Conservation (phyloP, 495 filamentous ascomycete species). For the Hapsidospora chrysogenum region DNA sequence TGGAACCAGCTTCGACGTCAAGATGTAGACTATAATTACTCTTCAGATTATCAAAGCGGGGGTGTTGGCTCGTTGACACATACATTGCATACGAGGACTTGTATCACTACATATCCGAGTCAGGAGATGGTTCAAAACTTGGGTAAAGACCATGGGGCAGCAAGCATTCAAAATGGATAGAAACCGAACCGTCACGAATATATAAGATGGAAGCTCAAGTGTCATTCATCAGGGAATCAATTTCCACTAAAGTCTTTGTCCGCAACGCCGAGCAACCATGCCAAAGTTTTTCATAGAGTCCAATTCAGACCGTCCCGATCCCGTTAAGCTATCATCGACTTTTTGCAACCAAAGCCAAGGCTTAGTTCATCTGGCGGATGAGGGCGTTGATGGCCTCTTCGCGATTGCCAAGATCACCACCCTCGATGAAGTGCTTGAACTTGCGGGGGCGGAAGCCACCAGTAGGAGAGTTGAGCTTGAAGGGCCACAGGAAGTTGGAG, state of each 20-base stretch:
- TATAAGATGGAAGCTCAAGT: slow-evolving; percentile 3
- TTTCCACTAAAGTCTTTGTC: slow-evolving; percentile 1
- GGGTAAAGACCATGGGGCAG: background rate
- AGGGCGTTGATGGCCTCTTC: slow-evolving; percentile 97
- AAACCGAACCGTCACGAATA: background rate
- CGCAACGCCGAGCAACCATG: slow-evolving; percentile 21
- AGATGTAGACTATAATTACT: slow-evolving; percentile 19
- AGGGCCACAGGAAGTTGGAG: slow-evolving; percentile 99
- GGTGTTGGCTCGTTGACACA: too few relatives aligned
- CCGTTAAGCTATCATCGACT: slow-evolving; percentile 1
- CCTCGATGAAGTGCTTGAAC: slow-evolving; percentile 99
- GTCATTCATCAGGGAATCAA: slow-evolving; percentile 5
- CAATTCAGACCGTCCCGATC: slow-evolving; percentile 14
- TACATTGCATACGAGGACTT: too few relatives aligned
- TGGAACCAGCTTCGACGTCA: slow-evolving; percentile 95
- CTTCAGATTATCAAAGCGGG: background rate
- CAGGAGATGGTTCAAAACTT: background rate
- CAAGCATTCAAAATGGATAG: background rate
- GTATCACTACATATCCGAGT: background rate
- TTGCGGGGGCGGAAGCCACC: slow-evolving; percentile 91
- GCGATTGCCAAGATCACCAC: slow-evolving; percentile 94
- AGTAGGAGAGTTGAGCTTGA: slow-evolving; percentile 96
- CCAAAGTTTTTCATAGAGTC: slow-evolving; percentile 15
- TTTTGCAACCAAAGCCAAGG: too few relatives aligned
- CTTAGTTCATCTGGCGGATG: slow-evolving; percentile 97